Conservation (phyloP, 1,284 basidiomycete species). For the Ustilago sp. region DNA sequence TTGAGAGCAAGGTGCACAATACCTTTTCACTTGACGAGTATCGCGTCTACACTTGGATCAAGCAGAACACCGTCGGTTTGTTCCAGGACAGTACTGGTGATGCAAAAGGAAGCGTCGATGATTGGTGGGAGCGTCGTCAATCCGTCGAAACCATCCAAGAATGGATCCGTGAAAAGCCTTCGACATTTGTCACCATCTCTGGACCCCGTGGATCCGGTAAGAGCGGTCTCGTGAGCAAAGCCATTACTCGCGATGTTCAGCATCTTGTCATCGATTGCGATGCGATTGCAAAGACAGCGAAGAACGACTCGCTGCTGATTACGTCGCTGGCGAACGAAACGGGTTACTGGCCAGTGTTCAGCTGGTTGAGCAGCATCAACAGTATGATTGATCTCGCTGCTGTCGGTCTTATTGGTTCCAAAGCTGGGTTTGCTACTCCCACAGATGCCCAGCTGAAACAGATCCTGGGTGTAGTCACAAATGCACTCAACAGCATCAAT, state of each 20-base stretch:
- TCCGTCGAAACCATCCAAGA: constrained; percentile 78
- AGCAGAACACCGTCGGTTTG: constrained; percentile 52
- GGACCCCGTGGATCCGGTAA: constrained; percentile 95
- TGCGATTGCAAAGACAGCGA: constrained; percentile 77
- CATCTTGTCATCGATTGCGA: constrained; percentile 81
- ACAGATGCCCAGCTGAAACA: constrained; percentile 85
- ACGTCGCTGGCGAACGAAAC: constrained; percentile 81
- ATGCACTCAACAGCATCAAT: constrained; percentile 78
- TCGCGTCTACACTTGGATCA: constrained; percentile 53
- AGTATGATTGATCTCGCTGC: constrained; percentile 91
- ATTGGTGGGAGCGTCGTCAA: constrained; percentile 85
- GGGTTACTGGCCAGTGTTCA: constrained; percentile 76
- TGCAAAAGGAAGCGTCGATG: constrained; percentile 69
- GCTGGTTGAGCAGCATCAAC: constrained; percentile 85
- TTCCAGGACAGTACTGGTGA: constrained; percentile 43
- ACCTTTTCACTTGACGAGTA: constrained; percentile 74
- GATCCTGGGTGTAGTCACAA: constrained; percentile 83
- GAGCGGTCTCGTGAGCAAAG: constrained; percentile 76
- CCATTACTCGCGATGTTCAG: constrained; percentile 66
- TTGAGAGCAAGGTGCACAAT: constrained; percentile 83
- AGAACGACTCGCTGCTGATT: constrained; percentile 79
- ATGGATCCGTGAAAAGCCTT: constrained; percentile 81
- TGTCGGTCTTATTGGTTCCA: constrained; percentile 92
- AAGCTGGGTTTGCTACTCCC: constrained; percentile 87
- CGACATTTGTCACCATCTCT: constrained; percentile 80